Evolutionary conservation across 805 yeast genomes (phyloP).

Genomic region (Metschnikowia henanensis): DNA sequence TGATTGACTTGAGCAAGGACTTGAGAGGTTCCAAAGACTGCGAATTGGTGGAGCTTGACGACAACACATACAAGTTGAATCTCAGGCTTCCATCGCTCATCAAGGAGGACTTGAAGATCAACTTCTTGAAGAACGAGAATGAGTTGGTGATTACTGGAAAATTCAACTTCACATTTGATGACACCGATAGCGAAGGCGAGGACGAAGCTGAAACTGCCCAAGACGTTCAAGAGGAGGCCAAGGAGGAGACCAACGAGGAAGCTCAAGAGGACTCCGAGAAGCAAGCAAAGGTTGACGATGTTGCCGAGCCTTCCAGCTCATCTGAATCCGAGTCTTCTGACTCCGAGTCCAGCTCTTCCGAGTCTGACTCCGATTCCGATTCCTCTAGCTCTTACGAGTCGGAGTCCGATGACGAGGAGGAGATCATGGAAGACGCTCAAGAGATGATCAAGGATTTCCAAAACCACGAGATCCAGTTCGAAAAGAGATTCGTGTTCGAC

Average conservation of each 20-base stretch:
- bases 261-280: too few species aligned
- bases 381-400: too few species aligned
- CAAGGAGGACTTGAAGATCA: constrained; percentile 40
- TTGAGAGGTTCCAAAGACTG: constrained; percentile 44
- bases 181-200: constrained; percentile 25
- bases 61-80: constrained; percentile 38
- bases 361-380: constrained; percentile 17
- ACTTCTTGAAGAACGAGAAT: constrained; percentile 40
- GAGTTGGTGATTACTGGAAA: constrained; percentile 43
- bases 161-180: constrained; percentile 29
- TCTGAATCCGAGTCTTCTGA: constrained; percentile 17
- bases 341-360: constrained; percentile 20
- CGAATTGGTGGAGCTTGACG: constrained; percentile 40
- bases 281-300: too few species aligned
- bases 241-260: constrained; percentile 17
- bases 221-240: constrained; percentile 16
- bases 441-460: constrained; percentile 37
- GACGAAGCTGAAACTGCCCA: constrained; percentile 19
- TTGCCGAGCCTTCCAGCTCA: constrained; percentile 3
- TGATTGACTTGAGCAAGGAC: constrained; percentile 43
- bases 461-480: constrained; percentile 42
- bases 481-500: constrained; percentile 44
- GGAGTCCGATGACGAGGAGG: constrained; percentile 32
- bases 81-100: constrained; percentile 43
- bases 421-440: constrained; percentile 40